Evolutionary conservation across 352 stramenopile species (phyloP).

Genomic region (Pythium volutum): DNA sequence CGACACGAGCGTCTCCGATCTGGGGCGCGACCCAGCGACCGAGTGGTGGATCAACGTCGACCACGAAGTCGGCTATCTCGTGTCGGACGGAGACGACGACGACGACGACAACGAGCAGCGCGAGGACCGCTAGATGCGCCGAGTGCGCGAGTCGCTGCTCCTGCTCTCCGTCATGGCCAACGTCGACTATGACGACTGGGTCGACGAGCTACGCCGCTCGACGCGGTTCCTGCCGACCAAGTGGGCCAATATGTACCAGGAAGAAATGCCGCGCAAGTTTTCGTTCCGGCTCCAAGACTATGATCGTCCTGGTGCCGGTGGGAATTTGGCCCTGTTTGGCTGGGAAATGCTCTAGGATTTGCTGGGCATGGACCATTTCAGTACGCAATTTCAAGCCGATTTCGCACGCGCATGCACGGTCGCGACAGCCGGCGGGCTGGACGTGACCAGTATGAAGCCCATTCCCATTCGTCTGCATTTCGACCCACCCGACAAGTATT

Average conservation of each 20-base stretch:
- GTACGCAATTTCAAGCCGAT: not conserved
- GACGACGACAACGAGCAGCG: no score
- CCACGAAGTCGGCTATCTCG: constrained; percentile 1
- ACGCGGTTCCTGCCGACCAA: constrained; percentile 2
- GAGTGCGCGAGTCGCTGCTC: constrained; percentile 6
- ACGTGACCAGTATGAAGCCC: constrained; percentile 2
- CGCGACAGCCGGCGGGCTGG: not conserved
- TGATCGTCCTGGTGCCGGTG: no score
- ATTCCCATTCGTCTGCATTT: constrained; percentile 2
- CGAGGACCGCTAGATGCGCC: not conserved
- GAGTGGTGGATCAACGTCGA: constrained; percentile 18
- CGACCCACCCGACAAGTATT: not conserved
- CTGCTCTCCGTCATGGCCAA: constrained; percentile 7
- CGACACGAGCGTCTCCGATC: not conserved
- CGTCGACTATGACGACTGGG: constrained; percentile 7
- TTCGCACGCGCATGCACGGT: not conserved
- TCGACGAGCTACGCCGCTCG: constrained; percentile 5
- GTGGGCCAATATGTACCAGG: not conserved
- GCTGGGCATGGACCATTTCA: not conserved
- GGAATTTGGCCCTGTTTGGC: not conserved
- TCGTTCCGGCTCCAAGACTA: constrained; percentile 2
- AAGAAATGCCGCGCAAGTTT: constrained; percentile 7
- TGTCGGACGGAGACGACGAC: not conserved
- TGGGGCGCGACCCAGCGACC: constrained; percentile 3
- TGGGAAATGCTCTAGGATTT: constrained; percentile 6